Evolutionary conservation across 805 yeast species (phyloP), one percentile per base, ranked within the genome.

Genomic region (Saccharomycopsis fermentans): DNA sequence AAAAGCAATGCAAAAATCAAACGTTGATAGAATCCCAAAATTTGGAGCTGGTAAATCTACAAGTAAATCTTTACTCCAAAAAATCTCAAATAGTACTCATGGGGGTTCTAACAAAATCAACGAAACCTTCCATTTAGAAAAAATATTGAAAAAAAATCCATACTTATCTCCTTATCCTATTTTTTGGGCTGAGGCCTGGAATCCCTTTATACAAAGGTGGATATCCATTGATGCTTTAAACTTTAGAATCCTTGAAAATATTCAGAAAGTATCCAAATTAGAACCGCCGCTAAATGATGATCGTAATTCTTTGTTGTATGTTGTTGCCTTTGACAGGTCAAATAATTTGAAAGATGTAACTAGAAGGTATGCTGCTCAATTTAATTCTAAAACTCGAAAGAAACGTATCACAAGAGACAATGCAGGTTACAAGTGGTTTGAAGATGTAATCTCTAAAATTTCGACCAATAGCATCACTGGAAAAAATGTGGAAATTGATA

Each of bases 151-250:
- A 74, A 1, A 60, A 58, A 61, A 61, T 36, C 59, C 60, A 1
- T 24, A 55, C 32, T 39, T 62, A 9, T 58, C 61, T 8, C 55
- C 60, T 8, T 85, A 74, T 65, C 97, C 97, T 0, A 77, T 90
- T 0, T 90, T 85, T 67, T 94, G 99, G 99, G 83, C 83, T 24
- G 99, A 94, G 68, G 96, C 87, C 0, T 92, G 96, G 96, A 91
- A 92, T 68, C 78, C 79, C 55, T 81, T 78, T 59, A 71, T 81
- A 4, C 77, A 82, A 59, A 80, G 77, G 55, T 92, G 97, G 95
- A 78, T 90, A n/a, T 81, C 95, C 1, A 76, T 90, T 1, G 99
- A 94, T 66, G 94, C 97, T 0, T 73, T 84, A 0, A 83, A 84
- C 32, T 77, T 84, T 58, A 70, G 80, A 58, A 70, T 78, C 8